Evolutionary conservation across 495 filamentous ascomycete species (phyloP).

Genomic region (Choiromyces venosus): DNA sequence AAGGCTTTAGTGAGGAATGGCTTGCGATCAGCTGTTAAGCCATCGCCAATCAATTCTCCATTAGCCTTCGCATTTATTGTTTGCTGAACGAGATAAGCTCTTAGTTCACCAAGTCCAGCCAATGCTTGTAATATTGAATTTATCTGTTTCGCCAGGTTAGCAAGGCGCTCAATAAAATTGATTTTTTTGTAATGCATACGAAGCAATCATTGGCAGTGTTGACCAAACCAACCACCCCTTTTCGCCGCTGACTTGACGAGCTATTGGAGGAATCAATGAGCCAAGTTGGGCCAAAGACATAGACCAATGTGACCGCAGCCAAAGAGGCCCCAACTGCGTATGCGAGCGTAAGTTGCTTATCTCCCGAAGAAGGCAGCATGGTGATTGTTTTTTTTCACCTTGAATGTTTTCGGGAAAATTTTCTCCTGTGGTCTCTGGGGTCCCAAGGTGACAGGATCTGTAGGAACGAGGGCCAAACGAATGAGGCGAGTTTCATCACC

Average conservation of each 20-base stretch:
- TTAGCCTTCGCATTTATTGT: slow-evolving; percentile 29
- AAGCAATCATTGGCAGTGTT: slow-evolving; percentile 99
- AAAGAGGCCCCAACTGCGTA: slow-evolving; percentile 96
- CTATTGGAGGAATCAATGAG: slow-evolving; percentile 70
- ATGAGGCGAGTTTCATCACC: slow-evolving; percentile 28
- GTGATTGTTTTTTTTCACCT: not conserved
- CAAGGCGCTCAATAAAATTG: not conserved
- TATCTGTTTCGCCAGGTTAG: slow-evolving; percentile 50
- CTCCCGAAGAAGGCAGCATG: slow-evolving; percentile 28
- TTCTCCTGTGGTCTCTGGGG: not conserved
- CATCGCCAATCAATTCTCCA: slow-evolving; percentile 22
- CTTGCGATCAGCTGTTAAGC: slow-evolving; percentile 21
- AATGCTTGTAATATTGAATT: slow-evolving; percentile 93
- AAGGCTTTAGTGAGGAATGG: slow-evolving; percentile 69
- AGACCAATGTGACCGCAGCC: slow-evolving; percentile 90
- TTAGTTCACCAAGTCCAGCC: slow-evolving; percentile 87
- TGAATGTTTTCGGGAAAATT: not conserved
- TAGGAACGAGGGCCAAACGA: slow-evolving; percentile 8
- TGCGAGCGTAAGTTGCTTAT: slow-evolving; percentile 40
- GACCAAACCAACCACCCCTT: slow-evolving; percentile 77
- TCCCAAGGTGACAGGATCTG: slow-evolving; percentile 20
- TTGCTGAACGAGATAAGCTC: slow-evolving; percentile 60
- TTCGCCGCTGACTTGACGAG: slow-evolving; percentile 63
- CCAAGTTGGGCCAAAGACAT: slow-evolving; percentile 93
- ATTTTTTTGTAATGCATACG: slow-evolving; percentile 34